Conservation (phyloP, 495 filamentous ascomycete species). For the Penicillium steckii region DNA sequence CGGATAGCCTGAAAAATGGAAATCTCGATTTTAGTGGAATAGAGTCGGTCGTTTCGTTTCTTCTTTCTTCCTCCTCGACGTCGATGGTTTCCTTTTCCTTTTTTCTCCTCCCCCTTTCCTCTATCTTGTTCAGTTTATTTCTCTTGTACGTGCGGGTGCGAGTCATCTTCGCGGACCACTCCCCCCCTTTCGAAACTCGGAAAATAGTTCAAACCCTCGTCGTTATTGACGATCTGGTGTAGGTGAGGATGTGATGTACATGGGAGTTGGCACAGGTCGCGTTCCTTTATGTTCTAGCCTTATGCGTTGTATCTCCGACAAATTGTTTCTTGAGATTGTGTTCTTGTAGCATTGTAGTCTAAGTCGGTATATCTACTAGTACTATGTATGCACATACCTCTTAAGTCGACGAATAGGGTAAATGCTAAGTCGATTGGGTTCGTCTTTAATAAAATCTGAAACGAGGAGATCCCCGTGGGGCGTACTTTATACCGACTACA, state of each 20-base stretch:
- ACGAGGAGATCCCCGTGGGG: constrained; percentile 1
- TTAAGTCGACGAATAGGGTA: neutral
- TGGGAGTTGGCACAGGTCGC: constrained; percentile 26
- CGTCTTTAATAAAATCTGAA: neutral
- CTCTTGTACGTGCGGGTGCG: neutral
- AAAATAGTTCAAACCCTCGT: neutral
- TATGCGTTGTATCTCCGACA: constrained; percentile 23
- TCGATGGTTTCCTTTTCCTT: neutral
- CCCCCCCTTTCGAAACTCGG: constrained; percentile 2
- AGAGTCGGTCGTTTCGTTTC: constrained; percentile 38
- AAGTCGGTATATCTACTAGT: neutral
- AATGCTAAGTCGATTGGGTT: neutral
- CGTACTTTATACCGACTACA: neutral
- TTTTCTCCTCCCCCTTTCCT: constrained; percentile 9
- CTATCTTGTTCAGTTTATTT: constrained; percentile 6
- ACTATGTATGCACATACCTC: neutral
- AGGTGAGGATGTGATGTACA: constrained; percentile 25
- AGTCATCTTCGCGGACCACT: neutral
- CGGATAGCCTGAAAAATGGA: constrained; percentile 49
- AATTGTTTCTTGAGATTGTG: constrained; percentile 13
- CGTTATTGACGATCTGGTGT: constrained; percentile 13
- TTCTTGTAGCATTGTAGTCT: neutral
- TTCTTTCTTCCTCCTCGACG: constrained; percentile 7
- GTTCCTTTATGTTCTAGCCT: constrained; percentile 24
- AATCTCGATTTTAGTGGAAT: constrained; percentile 49